Base-by-base conservation (phyloP, 2,329 filamentous ascomycete species). In the Aureobasidium melanogenum region DNA sequence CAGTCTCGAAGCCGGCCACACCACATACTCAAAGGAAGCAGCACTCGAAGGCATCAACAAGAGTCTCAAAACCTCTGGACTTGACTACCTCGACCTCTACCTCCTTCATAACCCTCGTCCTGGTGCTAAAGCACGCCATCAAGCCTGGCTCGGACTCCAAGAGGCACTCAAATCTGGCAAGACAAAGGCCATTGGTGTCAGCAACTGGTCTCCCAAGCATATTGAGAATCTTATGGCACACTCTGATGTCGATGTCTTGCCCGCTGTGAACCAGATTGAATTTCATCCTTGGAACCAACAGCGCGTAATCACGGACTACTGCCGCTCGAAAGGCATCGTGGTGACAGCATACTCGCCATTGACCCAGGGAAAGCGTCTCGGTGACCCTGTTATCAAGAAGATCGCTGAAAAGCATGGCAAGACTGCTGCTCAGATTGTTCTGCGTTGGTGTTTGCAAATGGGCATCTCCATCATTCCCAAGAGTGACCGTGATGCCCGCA, bases 391-490 rank as follows among this genome's bases (percentile, higher is more conserved):
- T 17, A 76, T 92, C 26, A 77, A 80, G 62, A 78, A 77, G 15
- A 73, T 93, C 61, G 83, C 84, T 0, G 77, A 85, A 67, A 91
- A 89, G 75, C 82, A 92, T 71, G 79, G 79, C 64, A 89, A 87
- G 74, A 82, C 83, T 5, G 82, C 86, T 64, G 87, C 88, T 12
- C 90, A 94, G 78, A 75, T 94, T 10, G 74, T 95, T 66, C 75
- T 94, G 59, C 81, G 89, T 64, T 95, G 89, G 82, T 88, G 87
- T 66, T 72, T 94, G 73, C 88, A 95, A 73, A 90, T 88, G 74
- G 86, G 83, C 2, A 83, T 82, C 68, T 79, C 88, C 36, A 69
- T 73, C 2, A 67, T 76, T 2, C 74, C 73, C 0, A 76, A 75
- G 65, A 75, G 72, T 62, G 73, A 75, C 55, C 73, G 69, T 0